These are phyloP conservation scores for Leavenworthia alabamica DNA, from an alignment of 345 rosid genomes.

Conservation along the genomic window DNA sequence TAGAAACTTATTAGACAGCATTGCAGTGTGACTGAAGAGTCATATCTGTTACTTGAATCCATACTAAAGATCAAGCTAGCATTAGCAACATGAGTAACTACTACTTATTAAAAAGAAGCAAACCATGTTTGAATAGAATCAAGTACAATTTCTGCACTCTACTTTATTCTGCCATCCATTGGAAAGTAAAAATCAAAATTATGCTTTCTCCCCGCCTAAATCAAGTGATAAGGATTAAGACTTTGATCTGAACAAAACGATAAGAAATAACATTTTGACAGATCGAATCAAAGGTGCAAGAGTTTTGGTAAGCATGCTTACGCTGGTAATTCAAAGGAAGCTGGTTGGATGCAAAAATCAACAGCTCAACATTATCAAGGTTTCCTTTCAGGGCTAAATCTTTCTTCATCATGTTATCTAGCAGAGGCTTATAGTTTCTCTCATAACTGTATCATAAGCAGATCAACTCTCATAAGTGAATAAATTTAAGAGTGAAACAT, in stretches of 20 bases:
- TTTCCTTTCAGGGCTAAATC: conserved; percentile 85
- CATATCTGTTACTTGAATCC: not conserved
- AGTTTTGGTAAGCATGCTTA: conserved; percentile 39
- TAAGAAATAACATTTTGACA: not conserved
- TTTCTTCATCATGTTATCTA: conserved; percentile 70
- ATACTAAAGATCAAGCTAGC: not conserved
- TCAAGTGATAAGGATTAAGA: not conserved
- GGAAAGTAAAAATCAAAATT: not conserved
- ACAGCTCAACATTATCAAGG: conserved; percentile 64
- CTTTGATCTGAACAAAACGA: not conserved
- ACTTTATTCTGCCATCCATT: not conserved
- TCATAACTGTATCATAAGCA: conserved; percentile 57
- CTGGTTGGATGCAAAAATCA: conserved; percentile 80
- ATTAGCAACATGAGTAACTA: not conserved
- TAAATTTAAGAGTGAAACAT: not conserved
- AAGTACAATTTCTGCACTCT: not conserved
- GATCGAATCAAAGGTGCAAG: not conserved
- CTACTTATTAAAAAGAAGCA: not conserved
- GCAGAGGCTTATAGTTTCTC: conserved; percentile 62
- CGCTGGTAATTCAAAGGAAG: conserved; percentile 84
- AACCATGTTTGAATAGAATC: not conserved
- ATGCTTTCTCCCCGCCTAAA: not conserved
- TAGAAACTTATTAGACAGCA: conserved; percentile 10
- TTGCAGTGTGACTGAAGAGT: not conserved
- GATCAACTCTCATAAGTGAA: not conserved